Base-by-base conservation (phyloP, 176 grass and related monocot species). In the Oropetium thomaeum region DNA sequence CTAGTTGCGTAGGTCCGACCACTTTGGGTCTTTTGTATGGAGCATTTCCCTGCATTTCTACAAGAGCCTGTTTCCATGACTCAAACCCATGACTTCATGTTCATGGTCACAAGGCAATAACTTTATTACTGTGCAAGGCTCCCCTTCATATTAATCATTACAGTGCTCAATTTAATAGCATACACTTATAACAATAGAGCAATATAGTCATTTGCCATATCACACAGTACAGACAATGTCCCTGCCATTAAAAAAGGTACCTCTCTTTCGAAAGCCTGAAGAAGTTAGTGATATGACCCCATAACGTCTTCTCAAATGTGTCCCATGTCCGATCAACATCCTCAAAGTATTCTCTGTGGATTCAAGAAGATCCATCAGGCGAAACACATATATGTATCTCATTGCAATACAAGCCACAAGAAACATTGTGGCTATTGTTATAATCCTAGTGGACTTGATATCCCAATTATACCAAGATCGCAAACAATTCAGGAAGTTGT, bases 301-400 rank as follows among this genome's bases (percentile, higher is more conserved):
- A 99, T 81, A 99, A 88, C 52, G 84, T 78, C 80, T 89, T 99
- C 77, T 99, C 96, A 90, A 96, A 99, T 80, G 89, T 99, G 74
- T 99, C 96, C 96, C 96, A 99, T 32, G 92, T 88, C 70, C 75
- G 47, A 87, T 96, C 89, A 23, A 99, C 96, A 88, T 99, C 92
- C 88, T 99, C 96, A 80, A 99, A 99, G 72, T 99, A 99, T 82
- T 99, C 92, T 90, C 96, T 99, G 83, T 49, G 72, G 60, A 71
- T 4, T 88, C 63, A 33, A 73, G 66, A 84, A 87, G 47, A 90
- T 55, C 34, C 67, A 80, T 76, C 79, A 67, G 53, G 45, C 11
- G 10, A 62, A 53, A 42, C 41, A 78, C 19, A 69, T 14, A 22
- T 55, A 14, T 64, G 29, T 3, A 55, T 63, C 62, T 79, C 20